Base-by-base conservation (phyloP, 2,329 filamentous ascomycete genomes). In the Phyllosticta citrichinensis region DNA sequence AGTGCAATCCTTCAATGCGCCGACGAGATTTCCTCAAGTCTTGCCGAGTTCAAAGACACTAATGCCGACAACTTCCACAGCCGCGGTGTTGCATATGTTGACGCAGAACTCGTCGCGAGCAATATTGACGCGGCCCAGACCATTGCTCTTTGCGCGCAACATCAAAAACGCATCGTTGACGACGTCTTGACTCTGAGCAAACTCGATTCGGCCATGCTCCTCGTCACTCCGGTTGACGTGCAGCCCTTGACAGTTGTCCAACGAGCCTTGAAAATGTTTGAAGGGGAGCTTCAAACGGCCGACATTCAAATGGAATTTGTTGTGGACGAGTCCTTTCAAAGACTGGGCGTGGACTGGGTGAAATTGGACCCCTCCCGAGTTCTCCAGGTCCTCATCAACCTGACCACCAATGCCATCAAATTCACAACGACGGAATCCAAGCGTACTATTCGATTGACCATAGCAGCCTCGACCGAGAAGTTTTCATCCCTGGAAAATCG, bases 371-470 rank as follows among this genome's bases (percentile, higher is more conserved):
- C 89, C 0, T 87, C 86, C 17, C 81, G 89, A 24, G 84, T 93
- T 56, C 81, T 88, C 57, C 89, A 93, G 71, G 87, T 92, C 0
- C 77, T 92, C 3, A 91, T 93, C 70, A 93, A 93, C 66, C 79
- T 93, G 1, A 82, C 89, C 9, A 89, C 88, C 8, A 93, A 93
- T 67, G 87, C 88, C 0, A 86, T 93, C 71, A 93, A 93, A 67
- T 93, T 92, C 68, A 93, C 89, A 0, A 84, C 84, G 40, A 79
- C 79, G 0, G 83, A 86, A 19, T 78, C 79, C 17, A 81, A 77
- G 12, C 81, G 85, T 8, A 82, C 83, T 3, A 91, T 91, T 64
- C 79, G 79, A 6, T 83, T 91, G 22, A 83, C 80, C 1, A 75
- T 91, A 2, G 83, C 82, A 50, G 87, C 86, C 0, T 87, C 86